These are phyloP conservation scores for Suillus brevipes DNA, from an alignment of 768 basidiomycete species.

Conservation along the genomic window DNA sequence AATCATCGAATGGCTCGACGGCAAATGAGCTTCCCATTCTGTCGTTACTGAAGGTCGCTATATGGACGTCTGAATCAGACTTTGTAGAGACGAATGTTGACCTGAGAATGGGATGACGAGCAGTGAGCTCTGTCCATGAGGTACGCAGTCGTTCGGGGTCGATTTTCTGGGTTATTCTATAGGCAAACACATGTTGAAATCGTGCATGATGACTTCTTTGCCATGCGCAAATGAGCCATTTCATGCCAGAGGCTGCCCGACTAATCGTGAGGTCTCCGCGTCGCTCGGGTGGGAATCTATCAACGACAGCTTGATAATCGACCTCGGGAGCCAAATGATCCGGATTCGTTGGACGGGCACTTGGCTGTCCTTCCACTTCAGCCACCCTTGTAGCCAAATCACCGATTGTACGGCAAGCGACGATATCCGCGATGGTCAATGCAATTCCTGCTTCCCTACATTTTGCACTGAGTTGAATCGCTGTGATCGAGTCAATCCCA, in stretches of 20 bases:
- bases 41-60: slow-evolving; percentile 29
- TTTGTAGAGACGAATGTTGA: slow-evolving; percentile 39
- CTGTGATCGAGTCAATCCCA: slow-evolving; percentile 52
- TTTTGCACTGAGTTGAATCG: slow-evolving; percentile 44
- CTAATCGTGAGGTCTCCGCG: slow-evolving; percentile 21
- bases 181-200: slow-evolving; percentile 47
- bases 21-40: slow-evolving; percentile 7
- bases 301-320: slow-evolving; percentile 15
- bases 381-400: slow-evolving; percentile 21
- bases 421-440: slow-evolving; percentile 39
- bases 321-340: slow-evolving; percentile 11
- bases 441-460: slow-evolving; percentile 38
- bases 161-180: slow-evolving; percentile 32
- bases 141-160: slow-evolving; percentile 28
- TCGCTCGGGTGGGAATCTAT: slow-evolving; percentile 17
- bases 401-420: slow-evolving; percentile 40
- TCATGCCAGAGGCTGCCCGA: slow-evolving; percentile 32
- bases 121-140: slow-evolving; percentile 40
- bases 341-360: background rate
- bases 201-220: slow-evolving; percentile 39
- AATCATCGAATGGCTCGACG: slow-evolving; percentile 12
- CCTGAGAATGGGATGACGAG: slow-evolving; percentile 40
- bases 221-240: slow-evolving; percentile 45
- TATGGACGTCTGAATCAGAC: slow-evolving; percentile 17
- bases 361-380: background rate